Base-by-base conservation (phyloP, 805 yeast species). In the Kodamaea neixiangensis region DNA sequence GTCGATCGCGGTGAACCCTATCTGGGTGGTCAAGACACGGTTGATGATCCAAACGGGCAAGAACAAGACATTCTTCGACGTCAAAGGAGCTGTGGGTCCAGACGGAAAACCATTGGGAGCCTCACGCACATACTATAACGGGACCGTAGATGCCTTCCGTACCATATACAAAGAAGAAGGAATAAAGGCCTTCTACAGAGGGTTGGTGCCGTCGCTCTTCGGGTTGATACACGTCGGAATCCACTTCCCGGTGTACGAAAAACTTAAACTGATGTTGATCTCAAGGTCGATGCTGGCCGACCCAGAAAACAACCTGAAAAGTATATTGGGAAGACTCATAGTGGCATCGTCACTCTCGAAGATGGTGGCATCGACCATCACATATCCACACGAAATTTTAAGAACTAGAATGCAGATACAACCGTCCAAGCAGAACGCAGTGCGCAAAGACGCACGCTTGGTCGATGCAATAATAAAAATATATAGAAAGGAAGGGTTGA, bases 11-110 rank as follows among this genome's bases (percentile, higher is more conserved):
- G 93, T 97, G 0, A 94, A 94, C 66, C 99, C 99, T 9, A 89
- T 93, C 11, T 94, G 99, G 99, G 98, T 94, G 42, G 92, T 94
- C 25, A 94, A 94, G 66, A 94, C 99, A 1, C 75, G 99, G 61
- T 72, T 94, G 47, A 94, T 94, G 98, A 75, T 92, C 38, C 96
- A 89, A 62, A 85, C 86, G 48, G 80, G 78, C 25, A 66, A 69
- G 44, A 75, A 79, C 10, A 59, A 62, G 41, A 71, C 76, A 5
- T 67, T 72, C 13, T 70, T 44, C 34, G 46, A 50, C 20, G 20
- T 43, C 7, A 41, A 34, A 35, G 59, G 60, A 21, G 60, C 59
- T 29, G 21, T 17, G 11, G 41, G 41, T 3, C 41, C 41, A 3
- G 37, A 41, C 45, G 52, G 25, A 5, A 31, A 25, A 17, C 50